phyloP scores from a whole-genome alignment of 495 filamentous ascomycete species.

The Tuber borchii region DNA sequence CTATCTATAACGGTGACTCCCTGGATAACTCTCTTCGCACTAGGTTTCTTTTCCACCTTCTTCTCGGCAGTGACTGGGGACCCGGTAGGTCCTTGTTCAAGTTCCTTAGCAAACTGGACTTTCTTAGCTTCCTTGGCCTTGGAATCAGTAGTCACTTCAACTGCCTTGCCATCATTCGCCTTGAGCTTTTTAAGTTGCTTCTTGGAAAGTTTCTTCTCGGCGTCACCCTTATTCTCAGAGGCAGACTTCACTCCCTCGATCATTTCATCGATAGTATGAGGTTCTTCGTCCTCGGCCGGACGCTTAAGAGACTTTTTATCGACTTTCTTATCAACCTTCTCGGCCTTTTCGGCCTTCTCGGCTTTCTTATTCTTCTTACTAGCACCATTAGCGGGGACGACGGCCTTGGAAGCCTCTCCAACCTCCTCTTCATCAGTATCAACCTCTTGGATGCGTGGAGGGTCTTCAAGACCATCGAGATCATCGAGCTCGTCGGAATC shows the following conservation, averaged over 20 bases:
- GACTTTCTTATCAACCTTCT: constrained; percentile 68
- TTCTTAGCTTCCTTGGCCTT: constrained; percentile 63
- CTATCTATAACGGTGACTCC: constrained; percentile 93
- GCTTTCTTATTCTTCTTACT: constrained; percentile 84
- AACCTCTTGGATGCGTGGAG: constrained; percentile 70
- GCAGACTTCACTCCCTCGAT: constrained; percentile 30
- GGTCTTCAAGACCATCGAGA: constrained; percentile 68
- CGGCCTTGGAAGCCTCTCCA: constrained; percentile 39
- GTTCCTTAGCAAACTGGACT: constrained; percentile 96
- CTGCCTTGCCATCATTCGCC: constrained; percentile 88
- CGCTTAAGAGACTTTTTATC: constrained; percentile 49
- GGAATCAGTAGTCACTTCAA: constrained; percentile 51
- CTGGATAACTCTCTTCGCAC: constrained; percentile 59
- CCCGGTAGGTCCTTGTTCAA: constrained; percentile 88
- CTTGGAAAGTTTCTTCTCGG: constrained; percentile 70
- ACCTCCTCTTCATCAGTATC: constrained; percentile 78
- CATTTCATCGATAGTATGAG: constrained; percentile 31
- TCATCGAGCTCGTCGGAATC: constrained; percentile 80
- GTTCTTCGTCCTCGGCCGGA: constrained; percentile 41
- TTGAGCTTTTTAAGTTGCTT: constrained; percentile 98
- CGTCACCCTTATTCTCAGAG: constrained; percentile 35
- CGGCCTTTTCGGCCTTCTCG: constrained; percentile 42
- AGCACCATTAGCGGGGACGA: constrained; percentile 53
- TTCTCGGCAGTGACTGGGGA: constrained; percentile 49
- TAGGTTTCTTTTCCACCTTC: constrained; percentile 38